Evolutionary conservation across 1,139 yeast genomes (phyloP).

Genomic region (Hansenula sp.): DNA sequence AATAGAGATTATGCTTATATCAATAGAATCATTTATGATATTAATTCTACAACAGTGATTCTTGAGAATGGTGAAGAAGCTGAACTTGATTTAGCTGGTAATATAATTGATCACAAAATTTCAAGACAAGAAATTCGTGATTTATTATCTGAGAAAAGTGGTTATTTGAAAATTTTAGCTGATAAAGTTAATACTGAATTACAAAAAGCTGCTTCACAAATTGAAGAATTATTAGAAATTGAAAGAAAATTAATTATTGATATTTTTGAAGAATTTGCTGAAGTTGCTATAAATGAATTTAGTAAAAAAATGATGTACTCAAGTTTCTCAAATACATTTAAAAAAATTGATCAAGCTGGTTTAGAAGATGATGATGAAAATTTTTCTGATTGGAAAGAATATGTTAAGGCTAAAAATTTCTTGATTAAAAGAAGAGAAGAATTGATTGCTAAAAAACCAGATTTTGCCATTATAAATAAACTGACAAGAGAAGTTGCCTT

Average conservation of each 20-base stretch:
- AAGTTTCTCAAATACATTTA: conserved; percentile 27
- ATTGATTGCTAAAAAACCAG: conserved; percentile 44
- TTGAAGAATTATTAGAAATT: conserved; percentile 39
- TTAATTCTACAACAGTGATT: conserved; percentile 42
- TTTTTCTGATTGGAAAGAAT: conserved; percentile 70
- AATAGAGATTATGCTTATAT: conserved; percentile 42
- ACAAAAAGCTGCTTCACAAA: conserved; percentile 29
- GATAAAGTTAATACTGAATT: conserved; percentile 33
- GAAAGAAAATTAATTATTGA: conserved; percentile 55
- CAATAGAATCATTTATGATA: conserved; percentile 40
- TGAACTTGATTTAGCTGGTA: conserved; percentile 29
- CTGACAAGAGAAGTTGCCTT: conserved; percentile 54
- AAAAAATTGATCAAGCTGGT: conserved; percentile 20
- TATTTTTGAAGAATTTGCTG: conserved; percentile 69
- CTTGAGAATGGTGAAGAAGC: conserved; percentile 34
- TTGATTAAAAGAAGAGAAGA: conserved; percentile 54
- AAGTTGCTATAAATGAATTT: conserved; percentile 55
- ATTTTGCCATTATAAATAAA: conserved; percentile 44
- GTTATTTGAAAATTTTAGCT: conserved; percentile 35
- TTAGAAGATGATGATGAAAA: conserved; percentile 27
- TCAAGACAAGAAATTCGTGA: conserved; percentile 59
- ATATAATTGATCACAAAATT: conserved; percentile 33
- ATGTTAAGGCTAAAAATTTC: conserved; percentile 51
- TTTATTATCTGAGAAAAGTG: conserved; percentile 27
- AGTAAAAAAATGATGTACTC: conserved; percentile 33